phyloP scores from a whole-genome alignment of 495 filamentous ascomycete genomes.

The Neurospora sublineolata region DNA sequence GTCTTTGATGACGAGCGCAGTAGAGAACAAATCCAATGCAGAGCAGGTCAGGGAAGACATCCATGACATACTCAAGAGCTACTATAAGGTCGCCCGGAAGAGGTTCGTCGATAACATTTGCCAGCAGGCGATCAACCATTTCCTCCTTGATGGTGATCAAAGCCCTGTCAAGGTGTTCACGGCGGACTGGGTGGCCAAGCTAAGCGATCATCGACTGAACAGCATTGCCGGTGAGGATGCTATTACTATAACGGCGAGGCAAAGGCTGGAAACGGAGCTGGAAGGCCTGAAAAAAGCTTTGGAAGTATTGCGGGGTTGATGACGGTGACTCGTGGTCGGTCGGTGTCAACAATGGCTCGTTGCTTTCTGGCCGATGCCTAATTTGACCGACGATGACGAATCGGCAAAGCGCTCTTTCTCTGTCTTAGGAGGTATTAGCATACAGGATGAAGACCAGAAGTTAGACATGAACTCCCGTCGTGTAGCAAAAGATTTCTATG shows the following conservation, averaged over 20 bases:
- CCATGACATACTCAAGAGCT: conserved; percentile 45
- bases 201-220: conserved; percentile 20
- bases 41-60: conserved; percentile 39
- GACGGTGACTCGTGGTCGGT: neutral
- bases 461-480: too few relatives aligned
- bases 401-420: too few relatives aligned
- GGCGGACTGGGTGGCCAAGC: conserved; percentile 14
- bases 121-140: conserved; percentile 24
- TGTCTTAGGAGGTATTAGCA: too few relatives aligned
- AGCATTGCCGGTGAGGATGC: conserved; percentile 25
- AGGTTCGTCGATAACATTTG: conserved; percentile 47
- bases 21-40: conserved; percentile 31
- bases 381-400: too few relatives aligned
- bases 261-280: conserved; percentile 18
- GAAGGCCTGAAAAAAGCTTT: conserved; percentile 14
- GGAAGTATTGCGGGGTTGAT: conserved; percentile 10
- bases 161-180: conserved; percentile 23
- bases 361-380: too few relatives aligned
- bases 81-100: conserved; percentile 48
- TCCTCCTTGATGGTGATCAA: conserved; percentile 17
- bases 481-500: too few relatives aligned
- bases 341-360: neutral
- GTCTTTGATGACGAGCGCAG: neutral
- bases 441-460: too few relatives aligned
- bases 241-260: conserved; percentile 9